Base-by-base conservation (phyloP, 2,329 filamentous ascomycete species). In the Colletotrichum orchidophilum region DNA sequence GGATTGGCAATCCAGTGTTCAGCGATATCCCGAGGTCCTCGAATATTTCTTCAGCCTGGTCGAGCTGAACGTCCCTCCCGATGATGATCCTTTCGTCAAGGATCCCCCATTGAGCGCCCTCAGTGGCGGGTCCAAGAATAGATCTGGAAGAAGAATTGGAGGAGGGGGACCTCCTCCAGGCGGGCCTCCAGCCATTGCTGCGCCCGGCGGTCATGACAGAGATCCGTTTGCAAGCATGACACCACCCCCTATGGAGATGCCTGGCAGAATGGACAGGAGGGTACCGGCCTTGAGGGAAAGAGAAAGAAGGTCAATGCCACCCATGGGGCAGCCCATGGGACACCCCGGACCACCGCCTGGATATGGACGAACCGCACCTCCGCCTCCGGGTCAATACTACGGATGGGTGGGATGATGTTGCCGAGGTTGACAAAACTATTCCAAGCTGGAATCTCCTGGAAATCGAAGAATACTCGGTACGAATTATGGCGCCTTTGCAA, bases 11-110 rank as follows among this genome's bases (percentile, higher is more conserved):
- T 86, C 88, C 33, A 92, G 91, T 58, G 93, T 95, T 49, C 88
- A 94, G 76, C 87, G 91, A 65, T 96, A 95, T 76, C 93, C 93
- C 5, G 92, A 95, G 78, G 91, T 95, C n/a, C 84, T 96, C 65
- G 91, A 94, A 80, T 94, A 95, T 81, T 95, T 93, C 78, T 95
- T 92, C 81, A 86, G 89, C 70, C 83, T 95, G 46, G 91, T 95
- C 42, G 88, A 91, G 65, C 79, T 94, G 70, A 87, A 85, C 26
- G 81, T 94, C 5, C 93, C 93, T 0, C 81, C 82, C 50, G 91
- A 94, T 68, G 84, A 90, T 64, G 90, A 91, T 50, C 80, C 86
- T 2, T 82, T 83, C 18, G 88, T 92, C 42, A 88, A 87, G 75
- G 87, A 91, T 68, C 90, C 90, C 35, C 89, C 89, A 3, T 79